Conservation (phyloP, 2,329 filamentous ascomycete species). For the Xylariaceae sp. region DNA sequence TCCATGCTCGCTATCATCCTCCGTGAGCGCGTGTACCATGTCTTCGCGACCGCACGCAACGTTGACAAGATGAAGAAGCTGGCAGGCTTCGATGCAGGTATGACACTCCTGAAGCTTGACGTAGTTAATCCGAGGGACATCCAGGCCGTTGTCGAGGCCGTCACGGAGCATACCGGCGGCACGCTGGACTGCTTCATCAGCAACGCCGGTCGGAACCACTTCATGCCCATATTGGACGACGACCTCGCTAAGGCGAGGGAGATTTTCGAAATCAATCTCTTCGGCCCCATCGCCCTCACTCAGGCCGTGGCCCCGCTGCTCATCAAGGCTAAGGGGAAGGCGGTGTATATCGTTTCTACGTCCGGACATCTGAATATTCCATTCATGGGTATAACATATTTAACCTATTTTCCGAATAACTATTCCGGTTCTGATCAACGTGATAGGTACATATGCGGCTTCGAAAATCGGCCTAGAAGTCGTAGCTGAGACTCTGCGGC, state of each 20-base stretch:
- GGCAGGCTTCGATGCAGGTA: constrained; percentile 16
- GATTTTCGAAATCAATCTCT: constrained; percentile 29
- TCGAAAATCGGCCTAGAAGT: constrained; percentile 26
- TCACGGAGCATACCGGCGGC: constrained; percentile 17
- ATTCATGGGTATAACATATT: constrained; percentile 18
- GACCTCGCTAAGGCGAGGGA: constrained; percentile 17
- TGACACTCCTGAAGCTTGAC: constrained; percentile 23
- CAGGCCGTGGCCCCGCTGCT: constrained; percentile 26
- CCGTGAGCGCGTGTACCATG: constrained; percentile 21
- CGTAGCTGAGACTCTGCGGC: constrained; percentile 24
- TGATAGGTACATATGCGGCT: constrained; percentile 25
- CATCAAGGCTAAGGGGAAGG: constrained; percentile 26
- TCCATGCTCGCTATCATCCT: constrained; percentile 22
- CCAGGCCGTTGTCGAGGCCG: constrained; percentile 17
- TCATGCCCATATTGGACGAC: constrained; percentile 26
- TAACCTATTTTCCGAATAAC: not conserved
- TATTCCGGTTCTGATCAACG: too few species aligned
- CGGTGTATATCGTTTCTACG: constrained; percentile 24
- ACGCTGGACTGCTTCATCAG: constrained; percentile 24
- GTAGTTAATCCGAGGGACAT: constrained; percentile 21
- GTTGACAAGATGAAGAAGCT: constrained; percentile 20
- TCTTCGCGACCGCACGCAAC: constrained; percentile 26
- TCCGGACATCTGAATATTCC: constrained; percentile 23
- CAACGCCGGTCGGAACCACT: constrained; percentile 26
- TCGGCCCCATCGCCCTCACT: constrained; percentile 26